A percentile compares a stretch with the other conserved stretches of the same genome.
Evolutionary conservation across 129 eudicot genomes (phyloP).

Genomic region (Logfia minima): DNA sequence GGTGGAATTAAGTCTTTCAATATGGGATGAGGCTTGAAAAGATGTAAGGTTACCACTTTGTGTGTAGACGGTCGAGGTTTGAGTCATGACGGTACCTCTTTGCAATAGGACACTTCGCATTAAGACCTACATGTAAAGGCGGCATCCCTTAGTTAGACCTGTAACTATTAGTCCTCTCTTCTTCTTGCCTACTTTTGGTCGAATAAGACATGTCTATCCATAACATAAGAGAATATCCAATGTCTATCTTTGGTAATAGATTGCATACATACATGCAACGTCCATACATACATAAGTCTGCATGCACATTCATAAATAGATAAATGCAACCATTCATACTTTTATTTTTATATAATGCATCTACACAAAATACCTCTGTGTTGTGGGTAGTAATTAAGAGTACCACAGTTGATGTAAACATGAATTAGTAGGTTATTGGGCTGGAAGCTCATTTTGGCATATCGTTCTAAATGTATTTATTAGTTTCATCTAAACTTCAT

Average conservation of each 20-base stretch:
- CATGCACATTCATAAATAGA: not conserved
- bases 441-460: not conserved
- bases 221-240: not conserved
- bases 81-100: not conserved
- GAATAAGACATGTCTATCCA: slow-evolving; percentile 6
- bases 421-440: not conserved
- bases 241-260: slow-evolving; percentile 7
- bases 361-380: not conserved
- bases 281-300: not conserved
- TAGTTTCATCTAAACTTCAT: not conserved
- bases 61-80: not conserved
- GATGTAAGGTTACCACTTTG: not conserved
- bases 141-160: not conserved
- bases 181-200: slow-evolving; percentile 3
- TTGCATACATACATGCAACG: not conserved
- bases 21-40: not conserved
- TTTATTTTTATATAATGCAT: not conserved
- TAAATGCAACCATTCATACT: slow-evolving; percentile 4
- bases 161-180: not conserved
- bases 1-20: not conserved
- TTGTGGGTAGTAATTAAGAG: not conserved
- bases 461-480: not conserved
- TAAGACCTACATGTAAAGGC: not conserved
- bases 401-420: not conserved
- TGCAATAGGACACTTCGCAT: not conserved